phyloP scores from a whole-genome alignment of 306 rosid species.

The Alnus rubra region DNA sequence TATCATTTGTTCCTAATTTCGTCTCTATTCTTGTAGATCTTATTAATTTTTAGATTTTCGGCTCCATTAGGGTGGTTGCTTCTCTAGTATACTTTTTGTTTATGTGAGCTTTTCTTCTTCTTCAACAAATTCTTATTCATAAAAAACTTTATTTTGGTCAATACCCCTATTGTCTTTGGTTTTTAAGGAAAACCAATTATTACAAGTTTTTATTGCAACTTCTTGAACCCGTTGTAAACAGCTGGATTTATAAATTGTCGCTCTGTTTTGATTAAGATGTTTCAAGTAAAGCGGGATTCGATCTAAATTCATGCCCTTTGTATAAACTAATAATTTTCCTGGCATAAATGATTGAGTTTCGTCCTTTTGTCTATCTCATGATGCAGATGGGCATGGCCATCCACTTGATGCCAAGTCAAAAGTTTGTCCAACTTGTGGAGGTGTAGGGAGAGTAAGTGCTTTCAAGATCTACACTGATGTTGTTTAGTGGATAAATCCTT shows the following conservation, averaged over 20 bases:
- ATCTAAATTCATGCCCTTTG: constrained; percentile 20
- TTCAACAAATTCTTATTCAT: too few relatives aligned
- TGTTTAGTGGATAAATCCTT: constrained; percentile 26
- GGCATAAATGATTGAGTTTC: neutral
- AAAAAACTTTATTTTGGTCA: neutral
- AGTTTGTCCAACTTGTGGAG: constrained; percentile 89
- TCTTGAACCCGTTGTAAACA: neutral
- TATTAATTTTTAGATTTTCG: too few relatives aligned
- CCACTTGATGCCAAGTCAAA: constrained; percentile 62
- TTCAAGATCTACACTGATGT: constrained; percentile 33
- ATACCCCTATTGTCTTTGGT: neutral
- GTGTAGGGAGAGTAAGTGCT: constrained; percentile 89
- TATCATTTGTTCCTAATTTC: too few relatives aligned
- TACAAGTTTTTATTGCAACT: neutral
- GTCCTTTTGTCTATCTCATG: constrained; percentile 16
- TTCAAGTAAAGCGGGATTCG: constrained; percentile 21
- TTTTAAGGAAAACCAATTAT: neutral
- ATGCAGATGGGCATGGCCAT: constrained; percentile 83
- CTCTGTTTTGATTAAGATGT: constrained; percentile 3
- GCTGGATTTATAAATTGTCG: neutral
- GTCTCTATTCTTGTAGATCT: too few relatives aligned
- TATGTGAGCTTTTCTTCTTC: too few relatives aligned
- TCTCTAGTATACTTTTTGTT: too few relatives aligned
- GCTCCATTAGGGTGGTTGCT: too few relatives aligned
- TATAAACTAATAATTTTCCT: constrained; percentile 8